phyloP scores from a whole-genome alignment of 331 rosid genomes.

The Arachis monticola region DNA sequence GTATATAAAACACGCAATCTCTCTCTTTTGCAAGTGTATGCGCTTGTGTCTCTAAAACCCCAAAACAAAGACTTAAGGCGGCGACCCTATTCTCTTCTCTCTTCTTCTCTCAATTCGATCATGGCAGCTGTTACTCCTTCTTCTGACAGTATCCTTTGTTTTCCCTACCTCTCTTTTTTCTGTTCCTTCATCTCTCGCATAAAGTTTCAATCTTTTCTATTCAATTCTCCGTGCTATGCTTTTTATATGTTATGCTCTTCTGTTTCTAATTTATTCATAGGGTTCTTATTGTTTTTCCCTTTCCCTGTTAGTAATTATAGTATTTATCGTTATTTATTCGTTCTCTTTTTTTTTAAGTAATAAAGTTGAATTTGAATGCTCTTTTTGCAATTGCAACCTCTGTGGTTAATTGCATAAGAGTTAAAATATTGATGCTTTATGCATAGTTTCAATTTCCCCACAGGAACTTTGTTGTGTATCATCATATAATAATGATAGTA shows the following conservation, averaged over 20 bases:
- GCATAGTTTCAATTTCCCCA: no score
- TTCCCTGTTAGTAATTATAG: no score
- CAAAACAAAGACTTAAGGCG: constrained; percentile 40
- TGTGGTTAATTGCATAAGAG: background rate
- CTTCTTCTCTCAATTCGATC: constrained; percentile 32
- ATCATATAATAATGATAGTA: background rate
- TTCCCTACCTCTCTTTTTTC: background rate
- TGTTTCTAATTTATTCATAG: background rate
- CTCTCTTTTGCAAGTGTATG: no score
- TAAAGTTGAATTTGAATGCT: background rate
- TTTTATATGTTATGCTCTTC: background rate
- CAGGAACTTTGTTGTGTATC: no score
- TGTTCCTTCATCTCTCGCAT: background rate
- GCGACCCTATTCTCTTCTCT: constrained; percentile 32
- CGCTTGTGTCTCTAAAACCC: constrained; percentile 35
- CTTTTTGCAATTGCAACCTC: background rate
- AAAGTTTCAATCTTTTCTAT: constrained; percentile 28
- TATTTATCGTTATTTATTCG: background rate
- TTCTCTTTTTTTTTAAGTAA: background rate
- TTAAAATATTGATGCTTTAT: background rate
- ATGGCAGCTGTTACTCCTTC: constrained; percentile 51
- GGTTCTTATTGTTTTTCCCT: constrained; percentile 10
- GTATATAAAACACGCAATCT: no score
- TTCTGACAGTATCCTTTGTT: constrained; percentile 46
- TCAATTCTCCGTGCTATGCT: constrained; percentile 6